Evolutionary conservation across 2,329 filamentous ascomycete species (phyloP).

Genomic region (Orbilia brochopaga): DNA sequence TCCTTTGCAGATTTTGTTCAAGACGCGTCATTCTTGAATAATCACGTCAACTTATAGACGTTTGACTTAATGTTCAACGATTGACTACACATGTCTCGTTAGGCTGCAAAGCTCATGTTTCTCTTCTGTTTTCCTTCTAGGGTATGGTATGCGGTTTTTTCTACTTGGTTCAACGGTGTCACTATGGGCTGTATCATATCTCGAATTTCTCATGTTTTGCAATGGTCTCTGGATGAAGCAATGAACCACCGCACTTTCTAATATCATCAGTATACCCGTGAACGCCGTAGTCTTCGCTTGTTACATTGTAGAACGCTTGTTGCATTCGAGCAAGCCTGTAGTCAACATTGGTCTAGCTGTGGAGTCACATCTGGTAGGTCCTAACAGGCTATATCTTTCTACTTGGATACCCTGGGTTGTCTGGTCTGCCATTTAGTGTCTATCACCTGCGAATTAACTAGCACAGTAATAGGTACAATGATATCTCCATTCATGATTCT

Average conservation of each 20-base stretch:
- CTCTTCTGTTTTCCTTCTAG: slow-evolving; percentile 30
- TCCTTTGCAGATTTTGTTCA: slow-evolving; percentile 26
- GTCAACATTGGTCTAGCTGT: no score
- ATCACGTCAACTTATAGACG: slow-evolving; percentile 32
- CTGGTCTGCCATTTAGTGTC: no score
- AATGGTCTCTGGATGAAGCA: slow-evolving; percentile 40
- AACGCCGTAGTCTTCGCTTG: not conserved
- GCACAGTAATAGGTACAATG: no score
- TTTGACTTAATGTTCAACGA: slow-evolving; percentile 39
- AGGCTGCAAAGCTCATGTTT: slow-evolving; percentile 20
- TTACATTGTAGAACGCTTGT: no score
- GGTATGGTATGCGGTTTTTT: slow-evolving; percentile 46
- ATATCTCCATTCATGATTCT: not conserved
- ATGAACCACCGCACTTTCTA: slow-evolving; percentile 28
- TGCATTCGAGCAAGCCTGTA: no score
- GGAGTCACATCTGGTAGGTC: no score
- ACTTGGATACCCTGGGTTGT: no score
- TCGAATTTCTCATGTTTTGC: slow-evolving; percentile 46
- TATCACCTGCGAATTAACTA: no score
- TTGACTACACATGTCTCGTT: slow-evolving; percentile 14
- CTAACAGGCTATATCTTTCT: no score
- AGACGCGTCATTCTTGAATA: slow-evolving; percentile 21
- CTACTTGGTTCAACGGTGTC: slow-evolving; percentile 45
- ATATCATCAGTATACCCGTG: not conserved
- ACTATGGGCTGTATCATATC: slow-evolving; percentile 51